Percentiles rank a stretch among this genome's conserved stretches.
Evolutionary conservation across 768 basidiomycete genomes (phyloP).

Genomic region (Lactarius psammicola): DNA sequence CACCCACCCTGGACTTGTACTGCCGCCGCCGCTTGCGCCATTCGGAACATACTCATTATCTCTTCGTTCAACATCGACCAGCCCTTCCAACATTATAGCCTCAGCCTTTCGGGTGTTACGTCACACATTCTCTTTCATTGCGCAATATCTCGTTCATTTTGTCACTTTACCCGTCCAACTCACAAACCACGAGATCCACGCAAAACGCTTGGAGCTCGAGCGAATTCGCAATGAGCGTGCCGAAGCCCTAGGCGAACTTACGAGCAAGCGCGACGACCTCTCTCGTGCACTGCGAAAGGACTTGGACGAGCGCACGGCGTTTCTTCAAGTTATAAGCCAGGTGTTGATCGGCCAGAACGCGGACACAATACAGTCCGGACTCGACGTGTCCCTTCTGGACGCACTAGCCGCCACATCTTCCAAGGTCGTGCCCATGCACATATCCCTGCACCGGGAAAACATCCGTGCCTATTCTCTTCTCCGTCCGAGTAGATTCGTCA

Average conservation of each 20-base stretch:
- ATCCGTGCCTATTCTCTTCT: slow-evolving; percentile 44
- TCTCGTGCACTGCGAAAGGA: slow-evolving; percentile 34
- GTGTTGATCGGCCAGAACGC: slow-evolving; percentile 17
- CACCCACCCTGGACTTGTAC: slow-evolving; percentile 27
- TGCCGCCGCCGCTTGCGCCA: slow-evolving; percentile 13
- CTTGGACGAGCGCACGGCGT: slow-evolving; percentile 19
- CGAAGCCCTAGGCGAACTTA: slow-evolving; percentile 60
- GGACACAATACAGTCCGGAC: slow-evolving; percentile 14
- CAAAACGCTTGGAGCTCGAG: slow-evolving; percentile 59
- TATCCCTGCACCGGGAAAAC: slow-evolving; percentile 22
- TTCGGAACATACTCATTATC: slow-evolving; percentile 14
- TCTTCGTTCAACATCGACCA: slow-evolving; percentile 27
- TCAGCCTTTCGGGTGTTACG: slow-evolving; percentile 26
- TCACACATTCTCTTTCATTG: slow-evolving; percentile 15
- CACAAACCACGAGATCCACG: slow-evolving; percentile 62
- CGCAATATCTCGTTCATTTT: slow-evolving; percentile 31
- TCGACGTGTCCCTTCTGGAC: slow-evolving; percentile 2
- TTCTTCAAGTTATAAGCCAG: slow-evolving; percentile 21
- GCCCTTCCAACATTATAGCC: slow-evolving; percentile 19
- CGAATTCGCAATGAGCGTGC: slow-evolving; percentile 67
- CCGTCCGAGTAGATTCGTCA: slow-evolving; percentile 66
- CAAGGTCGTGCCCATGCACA: slow-evolving; percentile 26
- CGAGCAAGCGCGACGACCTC: slow-evolving; percentile 52
- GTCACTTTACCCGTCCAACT: slow-evolving; percentile 58
- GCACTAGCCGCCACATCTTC: slow-evolving; percentile 17